Conservation (phyloP, 129 eudicot genomes). For the Logfia minima region DNA sequence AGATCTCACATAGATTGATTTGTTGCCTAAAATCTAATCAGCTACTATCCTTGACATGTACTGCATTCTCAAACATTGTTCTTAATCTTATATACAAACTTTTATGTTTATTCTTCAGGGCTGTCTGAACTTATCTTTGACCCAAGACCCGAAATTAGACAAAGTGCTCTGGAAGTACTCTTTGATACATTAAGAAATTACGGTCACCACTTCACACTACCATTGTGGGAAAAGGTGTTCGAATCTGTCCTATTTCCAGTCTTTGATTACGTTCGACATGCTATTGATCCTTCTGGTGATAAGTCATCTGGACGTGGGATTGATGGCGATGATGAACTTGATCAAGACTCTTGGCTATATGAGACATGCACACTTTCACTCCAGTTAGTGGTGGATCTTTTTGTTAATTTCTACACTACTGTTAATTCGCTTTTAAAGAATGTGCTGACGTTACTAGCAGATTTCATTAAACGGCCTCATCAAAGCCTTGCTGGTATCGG, state of each 20-base stretch:
- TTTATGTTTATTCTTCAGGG: conserved; percentile 46
- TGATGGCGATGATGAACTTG: conserved; percentile 61
- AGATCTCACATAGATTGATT: background rate
- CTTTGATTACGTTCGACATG: conserved; percentile 86
- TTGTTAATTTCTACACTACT: conserved; percentile 69
- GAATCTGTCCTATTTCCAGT: conserved; percentile 85
- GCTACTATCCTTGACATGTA: background rate
- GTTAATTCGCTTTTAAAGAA: conserved; percentile 79
- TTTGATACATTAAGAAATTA: conserved; percentile 85
- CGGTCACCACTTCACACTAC: conserved; percentile 82
- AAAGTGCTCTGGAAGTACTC: conserved; percentile 79
- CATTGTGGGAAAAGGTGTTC: conserved; percentile 88
- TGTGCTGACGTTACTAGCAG: conserved; percentile 62
- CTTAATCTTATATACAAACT: background rate
- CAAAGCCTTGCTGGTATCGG: conserved; percentile 98
- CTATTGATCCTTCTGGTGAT: conserved; percentile 76
- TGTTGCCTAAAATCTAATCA: background rate
- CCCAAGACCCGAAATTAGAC: conserved; percentile 82
- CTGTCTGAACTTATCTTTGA: conserved; percentile 92
- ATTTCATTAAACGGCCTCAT: conserved; percentile 86
- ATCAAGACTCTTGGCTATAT: conserved; percentile 92
- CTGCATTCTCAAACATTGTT: conserved; percentile 1
- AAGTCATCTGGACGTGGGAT: conserved; percentile 34
- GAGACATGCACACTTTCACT: conserved; percentile 93
- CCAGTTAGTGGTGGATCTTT: conserved; percentile 87